Conservation (phyloP, 108 stramenopile genomes). For the Parietichytrium sp. region DNA sequence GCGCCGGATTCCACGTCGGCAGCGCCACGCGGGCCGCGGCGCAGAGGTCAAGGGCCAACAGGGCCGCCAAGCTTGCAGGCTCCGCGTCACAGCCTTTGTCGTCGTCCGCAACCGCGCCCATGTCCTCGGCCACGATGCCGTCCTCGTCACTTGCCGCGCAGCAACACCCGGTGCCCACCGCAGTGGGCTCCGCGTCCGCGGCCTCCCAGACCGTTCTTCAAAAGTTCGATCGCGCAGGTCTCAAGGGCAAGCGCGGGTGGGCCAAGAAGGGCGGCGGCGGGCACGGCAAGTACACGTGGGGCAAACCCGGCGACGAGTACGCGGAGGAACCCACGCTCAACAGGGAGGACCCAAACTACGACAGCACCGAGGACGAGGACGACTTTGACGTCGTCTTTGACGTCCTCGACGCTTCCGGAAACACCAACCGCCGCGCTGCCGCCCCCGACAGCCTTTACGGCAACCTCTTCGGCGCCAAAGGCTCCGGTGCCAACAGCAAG, state of each 20-base stretch:
- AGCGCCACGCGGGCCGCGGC: neutral
- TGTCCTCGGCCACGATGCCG: neutral
- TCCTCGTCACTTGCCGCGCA: too few relatives aligned
- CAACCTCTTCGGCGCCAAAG: slow-evolving; percentile 10
- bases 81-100: neutral
- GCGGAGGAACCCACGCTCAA: neutral
- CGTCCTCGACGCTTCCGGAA: too few relatives aligned
- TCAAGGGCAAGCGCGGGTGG: slow-evolving; percentile 39
- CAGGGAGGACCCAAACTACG: slow-evolving; percentile 27
- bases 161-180: too few relatives aligned
- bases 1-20: neutral
- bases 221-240: slow-evolving; percentile 5
- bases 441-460: slow-evolving; percentile 17
- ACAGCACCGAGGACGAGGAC: slow-evolving; percentile 24
- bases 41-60: neutral
- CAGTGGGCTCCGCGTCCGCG: too few relatives aligned
- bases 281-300: slow-evolving; percentile 36
- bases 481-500: neutral
- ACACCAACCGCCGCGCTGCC: neutral
- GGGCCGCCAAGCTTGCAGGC: neutral
- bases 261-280: slow-evolving; percentile 38
- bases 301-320: slow-evolving; percentile 15
- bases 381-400: slow-evolving; percentile 15
- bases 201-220: too few relatives aligned
- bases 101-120: neutral